Conservation (phyloP, 2,329 filamentous ascomycete genomes). For the Aspergillus sp. region DNA sequence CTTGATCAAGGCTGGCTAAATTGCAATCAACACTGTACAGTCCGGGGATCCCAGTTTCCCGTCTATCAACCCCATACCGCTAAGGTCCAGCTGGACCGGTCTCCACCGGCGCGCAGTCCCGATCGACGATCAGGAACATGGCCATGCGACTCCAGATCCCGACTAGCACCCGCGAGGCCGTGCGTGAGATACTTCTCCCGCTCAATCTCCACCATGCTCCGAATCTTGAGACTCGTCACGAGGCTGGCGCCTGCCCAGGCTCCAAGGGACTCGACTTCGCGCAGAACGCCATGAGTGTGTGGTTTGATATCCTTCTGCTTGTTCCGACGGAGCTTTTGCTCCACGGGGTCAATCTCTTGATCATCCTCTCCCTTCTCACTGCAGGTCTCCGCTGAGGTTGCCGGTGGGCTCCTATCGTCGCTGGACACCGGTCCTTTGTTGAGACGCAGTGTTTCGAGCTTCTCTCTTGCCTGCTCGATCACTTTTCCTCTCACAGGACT, state of each 20-base stretch:
- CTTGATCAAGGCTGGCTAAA: not conserved
- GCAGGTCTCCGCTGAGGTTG: constrained; percentile 17
- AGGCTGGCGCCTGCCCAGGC: constrained; percentile 66
- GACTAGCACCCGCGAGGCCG: constrained; percentile 47
- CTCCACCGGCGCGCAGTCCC: constrained; percentile 37
- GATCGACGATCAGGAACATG: constrained; percentile 40
- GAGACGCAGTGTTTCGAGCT: constrained; percentile 40
- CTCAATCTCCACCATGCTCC: constrained; percentile 63
- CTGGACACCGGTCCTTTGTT: constrained; percentile 21
- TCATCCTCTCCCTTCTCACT: constrained; percentile 14
- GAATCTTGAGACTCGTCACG: constrained; percentile 57
- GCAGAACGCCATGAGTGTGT: constrained; percentile 39
- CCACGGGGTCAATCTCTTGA: constrained; percentile 49
- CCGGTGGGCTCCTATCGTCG: constrained; percentile 8
- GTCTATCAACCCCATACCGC: constrained; percentile 43
- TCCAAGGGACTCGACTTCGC: constrained; percentile 61
- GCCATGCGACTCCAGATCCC: constrained; percentile 37
- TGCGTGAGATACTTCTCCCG: constrained; percentile 60
- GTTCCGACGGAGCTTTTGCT: constrained; percentile 38
- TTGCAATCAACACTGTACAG: not conserved
- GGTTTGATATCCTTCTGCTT: constrained; percentile 34
- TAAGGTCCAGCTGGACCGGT: constrained; percentile 50
- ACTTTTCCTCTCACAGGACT: constrained; percentile 70
- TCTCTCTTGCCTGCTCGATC: constrained; percentile 49
- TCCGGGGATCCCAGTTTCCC: not conserved